A percentile compares a stretch with the other conserved stretches of the same genome.
Evolutionary conservation across 441 rosid genomes (phyloP).

Genomic region (Viola pubescens): DNA sequence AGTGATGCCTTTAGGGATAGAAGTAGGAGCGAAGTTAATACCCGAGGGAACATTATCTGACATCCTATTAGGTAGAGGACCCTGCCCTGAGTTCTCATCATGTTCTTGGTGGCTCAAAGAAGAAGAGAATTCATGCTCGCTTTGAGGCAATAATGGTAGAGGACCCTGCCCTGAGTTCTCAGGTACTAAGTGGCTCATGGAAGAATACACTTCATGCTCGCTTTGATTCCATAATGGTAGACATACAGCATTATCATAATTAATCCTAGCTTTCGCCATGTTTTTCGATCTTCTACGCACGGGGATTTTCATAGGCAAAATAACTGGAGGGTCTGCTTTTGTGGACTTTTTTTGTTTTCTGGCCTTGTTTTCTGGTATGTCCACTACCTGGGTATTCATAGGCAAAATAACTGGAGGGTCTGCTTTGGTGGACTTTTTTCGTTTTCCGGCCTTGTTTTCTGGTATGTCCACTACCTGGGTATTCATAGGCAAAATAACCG

Average conservation of each 20-base stretch:
- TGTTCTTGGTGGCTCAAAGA: constrained; percentile 17
- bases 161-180: constrained; percentile 11
- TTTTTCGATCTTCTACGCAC: constrained; percentile 27
- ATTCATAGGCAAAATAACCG: constrained; percentile 19
- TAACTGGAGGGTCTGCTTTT: constrained; percentile 20
- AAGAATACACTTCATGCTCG: constrained; percentile 28
- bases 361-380: constrained; percentile 18
- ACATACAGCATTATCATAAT: constrained; percentile 19
- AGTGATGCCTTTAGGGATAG: constrained; percentile 38
- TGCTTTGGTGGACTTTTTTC: constrained; percentile 16
- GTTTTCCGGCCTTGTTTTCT: constrained; percentile 20
- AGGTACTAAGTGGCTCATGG: constrained; percentile 16
- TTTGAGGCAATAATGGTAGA: constrained; percentile 20
- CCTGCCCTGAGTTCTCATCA: constrained; percentile 8
- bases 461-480: constrained; percentile 22
- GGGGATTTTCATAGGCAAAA: constrained; percentile 12
- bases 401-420: constrained; percentile 24
- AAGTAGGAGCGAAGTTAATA: constrained; percentile 17
- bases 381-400: constrained; percentile 23
- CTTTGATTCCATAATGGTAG: constrained; percentile 22
- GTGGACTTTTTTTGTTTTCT: constrained; percentile 17
- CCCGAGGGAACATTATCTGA: constrained; percentile 22
- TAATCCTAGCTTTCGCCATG: constrained; percentile 19
- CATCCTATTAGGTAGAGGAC: constrained; percentile 4
- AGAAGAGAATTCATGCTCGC: constrained; percentile 30